These are phyloP conservation scores for Alternaria metachromatica DNA, from an alignment of 2,329 filamentous ascomycete genomes.

Conservation along the genomic window DNA sequence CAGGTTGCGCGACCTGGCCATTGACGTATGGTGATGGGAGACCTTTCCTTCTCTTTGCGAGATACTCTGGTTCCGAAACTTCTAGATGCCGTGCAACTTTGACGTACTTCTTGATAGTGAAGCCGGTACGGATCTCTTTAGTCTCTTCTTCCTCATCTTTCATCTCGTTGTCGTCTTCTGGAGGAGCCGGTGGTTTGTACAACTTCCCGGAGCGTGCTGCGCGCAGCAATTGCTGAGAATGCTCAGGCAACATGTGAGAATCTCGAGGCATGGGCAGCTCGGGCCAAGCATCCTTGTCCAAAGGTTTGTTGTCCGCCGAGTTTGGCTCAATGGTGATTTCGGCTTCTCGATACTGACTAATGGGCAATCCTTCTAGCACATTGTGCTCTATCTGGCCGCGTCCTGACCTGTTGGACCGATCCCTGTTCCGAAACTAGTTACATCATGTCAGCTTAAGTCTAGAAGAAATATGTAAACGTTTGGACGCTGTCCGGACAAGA, in stretches of 20 bases:
- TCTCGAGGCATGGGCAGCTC: constrained; percentile 91
- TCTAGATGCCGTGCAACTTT: constrained; percentile 64
- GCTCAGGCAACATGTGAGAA: constrained; percentile 74
- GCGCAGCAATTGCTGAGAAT: constrained; percentile 82
- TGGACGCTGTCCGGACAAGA: background rate
- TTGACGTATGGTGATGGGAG: constrained; percentile 55
- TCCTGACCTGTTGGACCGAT: constrained; percentile 64
- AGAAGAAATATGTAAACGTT: background rate
- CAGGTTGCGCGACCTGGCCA: constrained; percentile 26
- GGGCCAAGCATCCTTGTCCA: constrained; percentile 71
- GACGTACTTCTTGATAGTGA: constrained; percentile 65
- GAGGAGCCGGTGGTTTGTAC: constrained; percentile 74
- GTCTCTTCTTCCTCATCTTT: constrained; percentile 53
- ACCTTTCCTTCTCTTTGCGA: constrained; percentile 67
- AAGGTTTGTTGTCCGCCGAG: constrained; percentile 66
- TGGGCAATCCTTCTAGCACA: constrained; percentile 76
- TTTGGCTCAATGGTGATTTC: constrained; percentile 70
- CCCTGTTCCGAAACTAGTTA: constrained; percentile 61
- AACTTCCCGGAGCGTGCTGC: constrained; percentile 78
- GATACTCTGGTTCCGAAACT: constrained; percentile 65
- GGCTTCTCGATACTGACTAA: constrained; percentile 86
- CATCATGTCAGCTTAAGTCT: constrained; percentile 27
- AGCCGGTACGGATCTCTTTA: constrained; percentile 57
- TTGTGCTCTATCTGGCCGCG: constrained; percentile 69
- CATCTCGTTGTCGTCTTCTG: constrained; percentile 66